Evolutionary conservation across 495 filamentous ascomycete genomes (phyloP), one percentile per base, ranked within the genome.

Genomic region (Talaromyces thailandensis): DNA sequence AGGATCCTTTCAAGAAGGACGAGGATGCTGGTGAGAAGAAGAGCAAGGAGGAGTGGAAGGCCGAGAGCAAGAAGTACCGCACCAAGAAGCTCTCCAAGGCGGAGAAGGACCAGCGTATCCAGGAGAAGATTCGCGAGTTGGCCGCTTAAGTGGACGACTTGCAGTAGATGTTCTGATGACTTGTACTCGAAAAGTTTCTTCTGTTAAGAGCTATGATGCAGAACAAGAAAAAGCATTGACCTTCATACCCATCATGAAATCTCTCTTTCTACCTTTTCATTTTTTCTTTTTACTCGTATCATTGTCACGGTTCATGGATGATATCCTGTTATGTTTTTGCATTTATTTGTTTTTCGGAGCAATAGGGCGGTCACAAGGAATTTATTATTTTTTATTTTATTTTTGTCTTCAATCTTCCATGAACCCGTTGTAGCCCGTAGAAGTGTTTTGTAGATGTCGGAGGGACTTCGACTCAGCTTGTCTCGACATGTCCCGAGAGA

Each of bases 1-100:
- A 93, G 83, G 88, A 98, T 79, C 94, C 94, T 73, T 94, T 88
- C 83, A 96, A 96, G 87, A 92, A 93, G 84, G 86, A 84, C 65
- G 90, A 93, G 72, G 81, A 86, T 51, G 92, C 82, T 35, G 88
- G 70, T 29, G 70, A 83, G 75, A 90, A 92, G 85, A 97, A 96
- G 91, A 83, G 76, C 79, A 96, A 96, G 88, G 94, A 90, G 66
- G 84, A 96, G 82, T 96, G 88, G 86, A 99, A 98, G 90, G 82
- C 83, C 70, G 92, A 97, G 88, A 88, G 86, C 73, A 84, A 90
- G 78, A 96, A 99, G 86, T 90, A 86, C 86, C 81, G 79, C 77
- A 77, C 81, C 68, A 60, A 64, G 64, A 95, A 93, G 86, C 83
- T 93, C 70, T 87, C 82, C 76, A 86, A 85, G 78, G 92, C 81